Conservation (phyloP, 352 stramenopile species). For the Pythium dissimile region DNA sequence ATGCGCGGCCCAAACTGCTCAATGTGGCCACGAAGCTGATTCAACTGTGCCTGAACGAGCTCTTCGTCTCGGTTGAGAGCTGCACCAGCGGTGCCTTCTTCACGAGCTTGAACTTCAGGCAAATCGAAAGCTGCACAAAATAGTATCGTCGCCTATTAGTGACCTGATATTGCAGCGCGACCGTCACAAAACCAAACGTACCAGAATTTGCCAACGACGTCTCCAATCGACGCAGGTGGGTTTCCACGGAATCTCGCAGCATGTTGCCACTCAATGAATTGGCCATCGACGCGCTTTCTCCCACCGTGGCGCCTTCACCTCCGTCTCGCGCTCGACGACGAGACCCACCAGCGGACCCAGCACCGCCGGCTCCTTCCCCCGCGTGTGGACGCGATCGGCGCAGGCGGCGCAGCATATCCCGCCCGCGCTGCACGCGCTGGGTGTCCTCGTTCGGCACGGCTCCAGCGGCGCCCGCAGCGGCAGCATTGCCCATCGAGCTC, state of each 20-base stretch:
- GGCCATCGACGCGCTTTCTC: conserved; percentile 9
- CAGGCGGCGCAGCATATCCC: conserved; percentile 19
- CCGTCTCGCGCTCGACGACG: conserved; percentile 12
- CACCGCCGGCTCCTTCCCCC: neutral
- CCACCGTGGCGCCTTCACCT: neutral
- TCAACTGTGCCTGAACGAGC: conserved; percentile 7
- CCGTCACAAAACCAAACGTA: too few species aligned
- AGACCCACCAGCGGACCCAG: neutral
- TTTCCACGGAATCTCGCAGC: conserved; percentile 18
- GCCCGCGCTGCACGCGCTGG: conserved; percentile 8
- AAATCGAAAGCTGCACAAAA: conserved; percentile 12
- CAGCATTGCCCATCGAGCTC: conserved; percentile 25
- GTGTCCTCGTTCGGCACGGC: conserved; percentile 1
- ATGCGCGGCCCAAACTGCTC: conserved; percentile 17
- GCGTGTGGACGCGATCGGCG: conserved; percentile 7
- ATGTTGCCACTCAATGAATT: conserved; percentile 14
- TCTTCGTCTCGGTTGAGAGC: conserved; percentile 12
- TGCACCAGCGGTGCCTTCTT: neutral
- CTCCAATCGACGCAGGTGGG: conserved; percentile 13
- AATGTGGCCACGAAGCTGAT: conserved; percentile 11
- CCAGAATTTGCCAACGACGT: conserved; percentile 9
- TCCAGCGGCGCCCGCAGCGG: neutral
- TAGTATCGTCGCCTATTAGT: too few species aligned
- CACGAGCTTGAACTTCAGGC: conserved; percentile 6
- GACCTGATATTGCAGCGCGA: too few species aligned